Base-by-base conservation (phyloP, 2,329 filamentous ascomycete genomes). In the Drechslerella dactyloides region DNA sequence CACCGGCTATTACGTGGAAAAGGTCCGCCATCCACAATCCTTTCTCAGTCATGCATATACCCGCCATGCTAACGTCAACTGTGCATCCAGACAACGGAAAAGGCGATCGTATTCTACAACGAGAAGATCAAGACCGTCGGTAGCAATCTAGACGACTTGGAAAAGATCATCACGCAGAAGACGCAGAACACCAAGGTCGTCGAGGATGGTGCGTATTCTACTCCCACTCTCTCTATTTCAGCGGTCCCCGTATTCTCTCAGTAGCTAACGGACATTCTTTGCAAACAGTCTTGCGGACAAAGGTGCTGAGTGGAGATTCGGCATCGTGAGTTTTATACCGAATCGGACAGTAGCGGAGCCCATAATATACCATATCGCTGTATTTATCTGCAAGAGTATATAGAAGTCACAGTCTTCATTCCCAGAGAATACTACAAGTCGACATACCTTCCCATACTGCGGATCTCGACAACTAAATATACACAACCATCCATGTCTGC, bases 1-100 rank as follows among this genome's bases (percentile, higher is more conserved):
- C 19, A 97, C 93, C 0, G 93, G 93, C 0, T 97, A 96, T 79
- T 93, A 92, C 78, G 88, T 97, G 59, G 93, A 97, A 81, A 99
- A 99, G 44, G 44, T 48, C 10, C 5, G 40, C 15, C 86, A 89
- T 89, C 11, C 75, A 21, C 19, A 4, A 21, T 13, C 24, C 15
- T 56, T 21, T 40, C 53, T 11, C 24, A 10, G 42, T 35, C 21
- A 1, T 17, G n/a, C 30, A 17, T 19, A 23, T 27, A 55, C 42
- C 4, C 21, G 33, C 59, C n/a, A 40, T 15, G 13, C 15, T 33
- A 2, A 33, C 37, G 23, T n/a, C 48, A 56, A 84, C 82, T 84
- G n/a, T 48, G 19, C 19, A 5, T 21, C n/a, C 11, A 48, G 35
- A 60, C 81, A 8, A 83, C 84, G 0, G 79, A 81, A 23, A 86